Evolutionary conservation across 495 filamentous ascomycete genomes (phyloP), one percentile per base, ranked within the genome.

Genomic region (Alectoria sarmentosa): DNA sequence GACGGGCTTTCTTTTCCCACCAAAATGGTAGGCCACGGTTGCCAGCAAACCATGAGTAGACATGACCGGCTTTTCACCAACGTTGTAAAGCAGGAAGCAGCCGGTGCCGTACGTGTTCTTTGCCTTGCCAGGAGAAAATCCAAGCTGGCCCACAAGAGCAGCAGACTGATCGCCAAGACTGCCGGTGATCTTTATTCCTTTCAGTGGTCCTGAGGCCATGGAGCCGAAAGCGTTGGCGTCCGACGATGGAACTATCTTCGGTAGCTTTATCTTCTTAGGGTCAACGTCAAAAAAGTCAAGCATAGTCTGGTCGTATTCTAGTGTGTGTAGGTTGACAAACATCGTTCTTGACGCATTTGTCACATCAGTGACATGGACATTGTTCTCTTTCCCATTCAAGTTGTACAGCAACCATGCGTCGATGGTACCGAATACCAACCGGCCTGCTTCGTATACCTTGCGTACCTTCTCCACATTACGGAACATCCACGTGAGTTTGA

Each of bases 51-150:
- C 93, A 71, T 94, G 90, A 66, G 86, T 88, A 36, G 93, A 96
- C 64, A 96, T 88, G 52, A 96, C 92, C 4, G 93, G 92, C 76
- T 91, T 88, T 34, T 87, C 82, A 59, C 93, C 93, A 61, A 96
- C 91, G 72, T 98, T 96, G 73, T 96, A 96, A 5, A 98, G 82
- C 62, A 98, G 80, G 79, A 98, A 98, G 74, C 92, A 96, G 37
- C 93, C 93, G 3, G 93, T 98, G 48, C 93, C 93, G 66, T 96
- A 98, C 2, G 93, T 98, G 73, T 96, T 96, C 80, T 98, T 98
- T 46, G 93, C 93, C 67, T 82, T 82, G 58, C 93, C 93, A 2
- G 92, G 88, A 17, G 79, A 86, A 75, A 96, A 96, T 32, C 89
- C 92, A 71, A 90, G 90, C 73, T 98, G 92, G 49, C 93, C 93